Evolutionary conservation across 1,284 basidiomycete species (phyloP).

Genomic region (Lignosus rhinocerotis): DNA sequence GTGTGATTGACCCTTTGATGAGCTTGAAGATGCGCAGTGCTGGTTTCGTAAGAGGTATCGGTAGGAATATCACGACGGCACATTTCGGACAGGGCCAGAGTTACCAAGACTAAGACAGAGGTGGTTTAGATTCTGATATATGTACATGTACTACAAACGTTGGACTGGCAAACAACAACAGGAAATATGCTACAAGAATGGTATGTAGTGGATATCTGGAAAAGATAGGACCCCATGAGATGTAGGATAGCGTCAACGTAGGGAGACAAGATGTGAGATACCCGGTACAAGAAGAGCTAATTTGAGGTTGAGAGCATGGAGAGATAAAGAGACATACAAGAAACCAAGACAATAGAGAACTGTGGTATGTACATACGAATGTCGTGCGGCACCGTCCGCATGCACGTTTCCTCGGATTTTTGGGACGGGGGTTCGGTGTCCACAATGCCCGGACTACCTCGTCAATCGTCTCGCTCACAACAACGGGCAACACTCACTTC

Average conservation of each 20-base stretch:
- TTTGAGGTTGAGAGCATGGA: background rate
- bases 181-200: background rate
- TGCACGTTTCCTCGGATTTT: background rate
- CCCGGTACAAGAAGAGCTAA: background rate
- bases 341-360: no score
- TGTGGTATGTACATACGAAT: no score
- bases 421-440: background rate
- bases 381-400: no score
- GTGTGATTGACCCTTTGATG: no score
- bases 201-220: background rate
- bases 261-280: background rate
- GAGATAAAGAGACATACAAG: background rate
- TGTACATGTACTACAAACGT: background rate
- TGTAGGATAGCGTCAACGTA: background rate
- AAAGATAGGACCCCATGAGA: background rate
- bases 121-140: background rate
- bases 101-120: background rate
- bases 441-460: background rate
- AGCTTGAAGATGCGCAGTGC: background rate
- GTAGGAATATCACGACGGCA: no score
- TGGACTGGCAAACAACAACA: background rate
- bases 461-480: background rate
- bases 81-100: background rate
- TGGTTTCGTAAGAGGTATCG: background rate
- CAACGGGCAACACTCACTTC: conserved; percentile 1